Percentiles rank a stretch among this genome's conserved stretches.
phyloP scores from a whole-genome alignment of 768 basidiomycete genomes.

The Amanita exitialis region DNA sequence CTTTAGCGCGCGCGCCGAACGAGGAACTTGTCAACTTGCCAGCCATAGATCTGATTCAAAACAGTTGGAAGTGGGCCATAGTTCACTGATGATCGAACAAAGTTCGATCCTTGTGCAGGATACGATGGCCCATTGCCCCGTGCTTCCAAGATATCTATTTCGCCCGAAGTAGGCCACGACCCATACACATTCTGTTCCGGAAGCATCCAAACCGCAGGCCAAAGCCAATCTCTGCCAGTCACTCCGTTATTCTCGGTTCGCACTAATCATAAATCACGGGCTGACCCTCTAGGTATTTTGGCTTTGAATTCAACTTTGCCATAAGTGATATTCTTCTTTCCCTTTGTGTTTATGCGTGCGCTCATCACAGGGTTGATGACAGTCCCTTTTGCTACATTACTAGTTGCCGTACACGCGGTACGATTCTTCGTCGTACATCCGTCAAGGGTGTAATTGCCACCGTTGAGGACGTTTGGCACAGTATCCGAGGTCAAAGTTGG shows the following conservation, averaged over 20 bases:
- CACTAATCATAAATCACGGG: constrained; percentile 23
- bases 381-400: constrained; percentile 26
- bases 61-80: constrained; percentile 49
- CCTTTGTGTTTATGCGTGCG: constrained; percentile 63
- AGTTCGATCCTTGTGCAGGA: constrained; percentile 45
- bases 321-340: constrained; percentile 44
- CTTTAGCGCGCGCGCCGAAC: constrained; percentile 25
- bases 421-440: constrained; percentile 41
- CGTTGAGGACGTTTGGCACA: constrained; percentile 42
- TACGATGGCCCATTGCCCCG: constrained; percentile 54
- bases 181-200: constrained; percentile 57
- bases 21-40: constrained; percentile 42
- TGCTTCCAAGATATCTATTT: constrained; percentile 49
- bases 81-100: constrained; percentile 49
- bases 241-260: not conserved
- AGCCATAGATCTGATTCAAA: constrained; percentile 50
- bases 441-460: constrained; percentile 53
- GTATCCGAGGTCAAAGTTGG: constrained; percentile 70
- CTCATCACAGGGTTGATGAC: constrained; percentile 71
- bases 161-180: constrained; percentile 46
- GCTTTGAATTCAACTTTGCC: constrained; percentile 57
- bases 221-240: constrained; percentile 47
- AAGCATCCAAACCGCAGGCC: constrained; percentile 71
- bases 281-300: constrained; percentile 44
- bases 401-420: constrained; percentile 29